Percentiles rank a stretch among this genome's conserved stretches.
Conservation (phyloP, 2,329 filamentous ascomycete species). For the Cercospora sp. region DNA sequence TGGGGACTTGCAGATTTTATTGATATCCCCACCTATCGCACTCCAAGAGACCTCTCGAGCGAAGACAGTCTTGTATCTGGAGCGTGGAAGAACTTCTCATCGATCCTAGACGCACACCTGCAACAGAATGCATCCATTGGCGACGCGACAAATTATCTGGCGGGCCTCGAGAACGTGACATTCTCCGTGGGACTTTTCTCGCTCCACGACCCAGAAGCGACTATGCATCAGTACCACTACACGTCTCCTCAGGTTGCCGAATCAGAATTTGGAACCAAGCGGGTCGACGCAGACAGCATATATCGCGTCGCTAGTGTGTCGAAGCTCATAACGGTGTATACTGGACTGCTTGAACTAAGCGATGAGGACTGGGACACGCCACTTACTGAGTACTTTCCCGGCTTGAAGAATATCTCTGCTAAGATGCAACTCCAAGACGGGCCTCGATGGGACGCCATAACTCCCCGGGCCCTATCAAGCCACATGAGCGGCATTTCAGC, state of each 20-base stretch:
- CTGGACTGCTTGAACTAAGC: slow-evolving; percentile 44
- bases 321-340: slow-evolving; percentile 40
- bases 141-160: not conserved
- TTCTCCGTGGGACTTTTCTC: slow-evolving; percentile 18
- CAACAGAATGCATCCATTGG: not conserved
- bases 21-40: not conserved
- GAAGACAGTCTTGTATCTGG: not conserved
- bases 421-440: not conserved
- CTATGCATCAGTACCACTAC: slow-evolving; percentile 16
- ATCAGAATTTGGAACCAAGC: slow-evolving; percentile 3
- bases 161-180: slow-evolving; percentile 8
- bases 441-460: slow-evolving; percentile 49
- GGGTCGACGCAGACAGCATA: slow-evolving; percentile 18
- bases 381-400: slow-evolving; percentile 50
- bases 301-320: slow-evolving; percentile 25
- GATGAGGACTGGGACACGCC: slow-evolving; percentile 41
- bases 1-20: not conserved
- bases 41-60: not conserved
- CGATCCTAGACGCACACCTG: not conserved
- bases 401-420: slow-evolving; percentile 25
- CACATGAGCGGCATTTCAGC: slow-evolving; percentile 43
- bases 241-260: slow-evolving; percentile 3
- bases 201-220: slow-evolving; percentile 4
- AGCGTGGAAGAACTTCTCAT: not conserved
- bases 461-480: slow-evolving; percentile 47